These are phyloP conservation scores for Lodderomyces metapsilosis DNA, from an alignment of 1,139 yeast genomes.

Conservation along the genomic window DNA sequence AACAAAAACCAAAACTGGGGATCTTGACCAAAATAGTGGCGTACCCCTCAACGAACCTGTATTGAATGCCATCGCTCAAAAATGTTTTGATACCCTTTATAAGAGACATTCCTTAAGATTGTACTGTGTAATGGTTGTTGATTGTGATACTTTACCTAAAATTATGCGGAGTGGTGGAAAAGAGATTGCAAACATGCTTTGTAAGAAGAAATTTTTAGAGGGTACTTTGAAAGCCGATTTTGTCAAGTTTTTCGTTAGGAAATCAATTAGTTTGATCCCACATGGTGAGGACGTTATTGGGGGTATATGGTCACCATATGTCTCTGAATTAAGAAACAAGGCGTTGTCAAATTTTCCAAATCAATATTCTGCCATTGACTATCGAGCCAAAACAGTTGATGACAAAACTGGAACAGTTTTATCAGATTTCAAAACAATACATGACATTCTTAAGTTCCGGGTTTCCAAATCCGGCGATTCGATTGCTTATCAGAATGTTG, in stretches of 20 bases:
- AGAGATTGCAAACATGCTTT: slow-evolving; percentile 92
- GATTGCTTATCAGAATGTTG: slow-evolving; percentile 72
- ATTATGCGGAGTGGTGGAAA: slow-evolving; percentile 79
- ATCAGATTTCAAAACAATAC: slow-evolving; percentile 67
- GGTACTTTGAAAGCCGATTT: slow-evolving; percentile 76
- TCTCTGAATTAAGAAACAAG: slow-evolving; percentile 56
- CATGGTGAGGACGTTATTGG: slow-evolving; percentile 79
- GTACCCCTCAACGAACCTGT: slow-evolving; percentile 54
- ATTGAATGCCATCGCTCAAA: slow-evolving; percentile 71
- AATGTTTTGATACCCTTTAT: slow-evolving; percentile 67
- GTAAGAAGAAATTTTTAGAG: slow-evolving; percentile 75
- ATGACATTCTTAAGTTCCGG: slow-evolving; percentile 78
- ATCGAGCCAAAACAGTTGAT: slow-evolving; percentile 70
- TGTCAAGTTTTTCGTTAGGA: slow-evolving; percentile 74
- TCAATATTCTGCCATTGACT: slow-evolving; percentile 76
- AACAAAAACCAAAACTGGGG: slow-evolving; percentile 14
- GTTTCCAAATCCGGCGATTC: slow-evolving; percentile 75
- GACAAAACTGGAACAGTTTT: slow-evolving; percentile 73
- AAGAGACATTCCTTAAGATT: slow-evolving; percentile 74
- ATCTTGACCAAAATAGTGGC: slow-evolving; percentile 24
- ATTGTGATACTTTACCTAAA: slow-evolving; percentile 81
- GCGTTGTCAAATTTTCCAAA: slow-evolving; percentile 41
- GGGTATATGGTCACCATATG: slow-evolving; percentile 81
- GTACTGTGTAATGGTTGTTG: slow-evolving; percentile 78
- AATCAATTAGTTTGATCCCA: slow-evolving; percentile 67